Evolutionary conservation across 768 basidiomycete genomes (phyloP).

Genomic region (Russula dissimulans): DNA sequence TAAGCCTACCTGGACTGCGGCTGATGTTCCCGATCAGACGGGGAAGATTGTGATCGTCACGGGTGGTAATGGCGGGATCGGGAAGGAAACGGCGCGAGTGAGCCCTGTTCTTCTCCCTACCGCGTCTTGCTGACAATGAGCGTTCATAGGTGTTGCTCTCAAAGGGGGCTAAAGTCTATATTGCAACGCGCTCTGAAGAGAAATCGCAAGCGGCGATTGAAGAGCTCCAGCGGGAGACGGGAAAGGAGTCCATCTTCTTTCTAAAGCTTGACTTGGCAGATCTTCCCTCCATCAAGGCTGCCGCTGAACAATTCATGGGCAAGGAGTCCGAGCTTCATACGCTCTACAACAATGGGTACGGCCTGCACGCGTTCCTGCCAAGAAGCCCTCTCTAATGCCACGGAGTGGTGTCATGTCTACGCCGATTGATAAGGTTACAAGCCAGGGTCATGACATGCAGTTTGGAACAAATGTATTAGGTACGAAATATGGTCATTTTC

Average conservation of each 20-base stretch:
- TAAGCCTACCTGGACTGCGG: constrained; percentile 9
- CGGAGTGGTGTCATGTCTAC: constrained; percentile 28
- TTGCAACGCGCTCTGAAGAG: constrained; percentile 23
- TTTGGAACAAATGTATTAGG: constrained; percentile 30
- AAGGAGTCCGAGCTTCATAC: constrained; percentile 23
- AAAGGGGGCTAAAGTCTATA: constrained; percentile 27
- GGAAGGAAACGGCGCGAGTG: constrained; percentile 19
- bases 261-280: constrained; percentile 33
- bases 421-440: constrained; percentile 25
- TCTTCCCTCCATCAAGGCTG: constrained; percentile 26
- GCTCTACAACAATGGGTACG: constrained; percentile 30
- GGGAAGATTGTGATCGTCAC: constrained; percentile 24
- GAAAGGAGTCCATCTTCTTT: constrained; percentile 15
- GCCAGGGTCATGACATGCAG: constrained; percentile 29
- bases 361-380: too few species aligned
- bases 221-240: constrained; percentile 19
- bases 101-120: too few species aligned
- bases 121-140: neutral
- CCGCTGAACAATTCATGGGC: constrained; percentile 30
- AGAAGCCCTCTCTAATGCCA: neutral
- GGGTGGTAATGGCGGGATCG: constrained; percentile 21
- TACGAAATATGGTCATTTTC: neutral
- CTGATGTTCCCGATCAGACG: constrained; percentile 23
- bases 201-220: constrained; percentile 20
- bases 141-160: constrained; percentile 22